Base-by-base conservation (phyloP, 805 yeast genomes). In the Schwanniomyces polymorphus region DNA sequence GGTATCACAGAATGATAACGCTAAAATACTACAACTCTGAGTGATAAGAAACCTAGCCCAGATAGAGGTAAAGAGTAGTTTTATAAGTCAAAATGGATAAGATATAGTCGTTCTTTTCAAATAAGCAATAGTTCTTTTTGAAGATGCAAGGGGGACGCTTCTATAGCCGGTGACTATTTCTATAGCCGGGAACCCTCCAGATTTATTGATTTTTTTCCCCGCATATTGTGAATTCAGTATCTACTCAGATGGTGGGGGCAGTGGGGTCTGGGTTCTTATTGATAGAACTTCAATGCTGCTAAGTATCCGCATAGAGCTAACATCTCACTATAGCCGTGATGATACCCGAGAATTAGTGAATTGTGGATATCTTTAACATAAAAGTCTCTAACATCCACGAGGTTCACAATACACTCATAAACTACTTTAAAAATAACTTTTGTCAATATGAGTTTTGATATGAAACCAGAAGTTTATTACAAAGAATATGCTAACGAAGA, bases 401-500 rank as follows among this genome's bases (percentile, higher is more conserved):
- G 16, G 14, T 38, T 38, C 41, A 38, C 27, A n/a, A 4, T 21
- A 4, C 5, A 21, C 29, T 12, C 23, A 10, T 4, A 21, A 38
- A 3, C 16, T 25, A 25, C 41, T 26, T 25, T 17, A 38, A 38
- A 38, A 26, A 3, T 23, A 11, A 23, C 27, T 10, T 26, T 25
- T 38, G n/a, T n/a, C 29, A 11, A 38, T 38, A 38, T 12, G 29
- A 23, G 8, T 11, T 23, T 25, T 38, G 14, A n/a, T 38, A 4
- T 10, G 3, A 38, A 38, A n/a, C 41, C 41, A 7, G 29, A 38
- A 26, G 18, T 38, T 23, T 38, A 7, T 38, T 38, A 10, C 16
- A 29, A 10, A 38, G 41, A 38, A 38, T 38, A 38, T 38, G 28
- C 41, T 18, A 25, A 38, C 16, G 41, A 10, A 38, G 41, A 38